A percentile compares a stretch with the other conserved stretches of the same genome.
Conservation (phyloP, 306 rosid genomes). For the Quillaja saponaria region DNA sequence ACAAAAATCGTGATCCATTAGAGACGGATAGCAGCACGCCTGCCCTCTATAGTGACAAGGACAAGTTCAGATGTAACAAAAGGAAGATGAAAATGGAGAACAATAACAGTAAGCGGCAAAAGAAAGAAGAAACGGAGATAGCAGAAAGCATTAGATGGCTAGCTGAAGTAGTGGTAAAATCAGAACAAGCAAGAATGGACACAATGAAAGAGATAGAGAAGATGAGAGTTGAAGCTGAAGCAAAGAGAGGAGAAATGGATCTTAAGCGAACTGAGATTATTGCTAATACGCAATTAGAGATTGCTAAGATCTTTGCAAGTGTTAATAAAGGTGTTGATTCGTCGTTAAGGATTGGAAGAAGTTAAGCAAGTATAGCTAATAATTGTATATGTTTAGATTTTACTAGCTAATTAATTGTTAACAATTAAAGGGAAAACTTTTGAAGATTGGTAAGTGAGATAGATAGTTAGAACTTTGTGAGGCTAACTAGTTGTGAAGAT, state of each 20-base stretch:
- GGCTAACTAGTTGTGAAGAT: too few relatives aligned
- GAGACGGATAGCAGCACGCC: slow-evolving; percentile 94
- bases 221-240: slow-evolving; percentile 94
- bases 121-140: slow-evolving; percentile 53
- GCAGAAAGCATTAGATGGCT: slow-evolving; percentile 92
- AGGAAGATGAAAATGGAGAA: slow-evolving; percentile 49
- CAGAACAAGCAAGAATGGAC: slow-evolving; percentile 88
- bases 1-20: slow-evolving; percentile 51
- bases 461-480: too few relatives aligned
- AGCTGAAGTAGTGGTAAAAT: slow-evolving; percentile 80
- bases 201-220: slow-evolving; percentile 84
- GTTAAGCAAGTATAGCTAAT: slow-evolving; percentile 29
- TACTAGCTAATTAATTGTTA: neutral
- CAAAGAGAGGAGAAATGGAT: slow-evolving; percentile 90
- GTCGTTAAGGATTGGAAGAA: slow-evolving; percentile 85
- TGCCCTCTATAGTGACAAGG: slow-evolving; percentile 74
- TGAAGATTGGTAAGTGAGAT: neutral
- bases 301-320: slow-evolving; percentile 84
- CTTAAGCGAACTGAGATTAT: slow-evolving; percentile 84
- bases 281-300: slow-evolving; percentile 92
- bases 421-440: neutral
- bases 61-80: slow-evolving; percentile 50
- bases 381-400: slow-evolving; percentile 3
- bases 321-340: slow-evolving; percentile 81
- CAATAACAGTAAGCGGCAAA: slow-evolving; percentile 34